Conservation (phyloP, 176 grass and related monocot species). For the Musa acuminata region DNA sequence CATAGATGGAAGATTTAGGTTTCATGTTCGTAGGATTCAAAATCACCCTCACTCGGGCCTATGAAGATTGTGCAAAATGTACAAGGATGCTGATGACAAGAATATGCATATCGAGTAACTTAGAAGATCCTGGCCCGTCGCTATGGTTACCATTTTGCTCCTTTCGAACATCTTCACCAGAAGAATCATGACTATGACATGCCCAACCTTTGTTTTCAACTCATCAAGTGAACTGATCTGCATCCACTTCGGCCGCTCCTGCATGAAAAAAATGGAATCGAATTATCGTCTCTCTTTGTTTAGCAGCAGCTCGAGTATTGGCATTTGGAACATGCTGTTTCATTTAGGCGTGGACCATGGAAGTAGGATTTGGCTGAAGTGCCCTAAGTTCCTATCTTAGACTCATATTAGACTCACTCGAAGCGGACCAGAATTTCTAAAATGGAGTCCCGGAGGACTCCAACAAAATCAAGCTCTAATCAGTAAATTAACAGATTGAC, state of each 20-base stretch:
- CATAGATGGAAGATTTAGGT: background rate
- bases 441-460: too few species aligned
- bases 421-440: too few species aligned
- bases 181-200: slow-evolving; percentile 99
- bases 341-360: too few species aligned
- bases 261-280: background rate
- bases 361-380: too few species aligned
- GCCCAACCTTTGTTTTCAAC: slow-evolving; percentile 93
- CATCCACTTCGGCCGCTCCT: slow-evolving; percentile 98
- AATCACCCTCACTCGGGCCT: slow-evolving; percentile 31
- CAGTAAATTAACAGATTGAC: too few species aligned
- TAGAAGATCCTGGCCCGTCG: slow-evolving; percentile 78
- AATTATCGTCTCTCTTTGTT: background rate
- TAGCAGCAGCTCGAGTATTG: background rate
- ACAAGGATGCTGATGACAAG: slow-evolving; percentile 89
- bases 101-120: slow-evolving; percentile 91
- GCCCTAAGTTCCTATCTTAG: too few species aligned
- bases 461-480: too few species aligned
- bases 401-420: too few species aligned
- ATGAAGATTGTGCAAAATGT: slow-evolving; percentile 88
- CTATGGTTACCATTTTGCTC: slow-evolving; percentile 95
- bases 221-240: slow-evolving; percentile 83
- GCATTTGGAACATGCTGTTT: too few species aligned
- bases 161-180: slow-evolving; percentile 98
- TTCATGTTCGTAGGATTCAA: background rate